phyloP scores from a whole-genome alignment of 257 asterid genomes.

The Coffea eugenioides region DNA sequence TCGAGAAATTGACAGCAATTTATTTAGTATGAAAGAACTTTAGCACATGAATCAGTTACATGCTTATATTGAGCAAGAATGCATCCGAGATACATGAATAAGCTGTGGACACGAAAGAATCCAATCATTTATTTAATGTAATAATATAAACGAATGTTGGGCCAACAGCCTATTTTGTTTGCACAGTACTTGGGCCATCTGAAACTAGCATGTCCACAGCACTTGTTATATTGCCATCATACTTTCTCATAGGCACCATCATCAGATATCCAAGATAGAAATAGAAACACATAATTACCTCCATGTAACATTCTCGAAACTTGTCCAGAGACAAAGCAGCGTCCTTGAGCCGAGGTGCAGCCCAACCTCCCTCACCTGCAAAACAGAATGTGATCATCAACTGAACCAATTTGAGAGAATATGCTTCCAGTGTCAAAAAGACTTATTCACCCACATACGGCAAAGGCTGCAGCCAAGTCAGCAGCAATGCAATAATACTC shows the following conservation, averaged over 20 bases:
- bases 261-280: neutral
- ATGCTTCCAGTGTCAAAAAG: neutral
- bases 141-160: neutral
- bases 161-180: neutral
- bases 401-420: conserved; percentile 1
- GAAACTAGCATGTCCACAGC: neutral
- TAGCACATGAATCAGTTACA: neutral
- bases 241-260: neutral
- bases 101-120: neutral
- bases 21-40: neutral
- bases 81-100: neutral
- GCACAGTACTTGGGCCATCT: neutral
- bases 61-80: neutral
- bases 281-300: conserved; percentile 40
- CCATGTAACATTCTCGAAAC: conserved; percentile 83
- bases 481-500: neutral
- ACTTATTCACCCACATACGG: neutral
- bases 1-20: neutral
- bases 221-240: neutral
- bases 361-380: conserved; percentile 92
- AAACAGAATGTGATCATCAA: conserved; percentile 6
- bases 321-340: conserved; percentile 84
- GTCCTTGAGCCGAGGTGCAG: conserved; percentile 98
- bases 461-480: neutral
- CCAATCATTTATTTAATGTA: neutral